These are phyloP conservation scores for Erysimum cheiranthoides DNA, from an alignment of 345 rosid genomes.

Conservation along the genomic window DNA sequence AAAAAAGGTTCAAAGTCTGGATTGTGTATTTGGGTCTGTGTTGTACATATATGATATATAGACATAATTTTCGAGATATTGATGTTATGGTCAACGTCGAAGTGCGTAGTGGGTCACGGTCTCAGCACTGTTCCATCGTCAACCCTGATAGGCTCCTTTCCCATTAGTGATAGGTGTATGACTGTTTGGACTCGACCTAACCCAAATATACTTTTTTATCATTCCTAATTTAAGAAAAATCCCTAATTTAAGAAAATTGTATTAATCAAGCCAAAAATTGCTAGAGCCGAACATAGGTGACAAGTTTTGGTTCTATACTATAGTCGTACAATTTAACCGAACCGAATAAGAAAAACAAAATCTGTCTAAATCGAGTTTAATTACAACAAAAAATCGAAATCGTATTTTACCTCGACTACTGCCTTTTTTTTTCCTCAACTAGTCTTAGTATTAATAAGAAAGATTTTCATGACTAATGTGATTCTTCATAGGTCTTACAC, in stretches of 20 bases:
- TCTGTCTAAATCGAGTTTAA: not conserved
- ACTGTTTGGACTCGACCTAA: not conserved
- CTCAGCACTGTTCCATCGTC: constrained; percentile 18
- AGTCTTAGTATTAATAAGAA: not conserved
- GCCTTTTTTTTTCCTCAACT: no score
- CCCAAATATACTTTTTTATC: not conserved
- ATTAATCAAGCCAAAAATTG: not conserved
- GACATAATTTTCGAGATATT: not conserved
- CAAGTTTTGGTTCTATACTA: not conserved
- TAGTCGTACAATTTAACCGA: not conserved
- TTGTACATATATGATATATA: not conserved
- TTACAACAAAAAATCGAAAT: not conserved
- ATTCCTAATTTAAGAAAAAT: not conserved
- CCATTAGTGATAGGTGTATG: constrained; percentile 4
- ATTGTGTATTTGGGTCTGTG: not conserved
- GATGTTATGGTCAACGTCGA: constrained; percentile 20
- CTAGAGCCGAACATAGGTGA: not conserved
- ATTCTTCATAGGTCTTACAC: constrained; percentile 16
- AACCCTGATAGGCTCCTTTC: constrained; percentile 4
- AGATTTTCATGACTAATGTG: not conserved
- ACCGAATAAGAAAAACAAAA: not conserved
- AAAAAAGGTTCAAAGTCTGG: not conserved
- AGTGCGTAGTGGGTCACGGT: constrained; percentile 30
- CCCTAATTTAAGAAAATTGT: not conserved
- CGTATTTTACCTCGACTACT: not conserved